Percentiles rank a stretch among this genome's conserved stretches.
These are phyloP conservation scores for Saccharomycopsis amapae DNA, from an alignment of 805 yeast genomes.

Conservation along the genomic window DNA sequence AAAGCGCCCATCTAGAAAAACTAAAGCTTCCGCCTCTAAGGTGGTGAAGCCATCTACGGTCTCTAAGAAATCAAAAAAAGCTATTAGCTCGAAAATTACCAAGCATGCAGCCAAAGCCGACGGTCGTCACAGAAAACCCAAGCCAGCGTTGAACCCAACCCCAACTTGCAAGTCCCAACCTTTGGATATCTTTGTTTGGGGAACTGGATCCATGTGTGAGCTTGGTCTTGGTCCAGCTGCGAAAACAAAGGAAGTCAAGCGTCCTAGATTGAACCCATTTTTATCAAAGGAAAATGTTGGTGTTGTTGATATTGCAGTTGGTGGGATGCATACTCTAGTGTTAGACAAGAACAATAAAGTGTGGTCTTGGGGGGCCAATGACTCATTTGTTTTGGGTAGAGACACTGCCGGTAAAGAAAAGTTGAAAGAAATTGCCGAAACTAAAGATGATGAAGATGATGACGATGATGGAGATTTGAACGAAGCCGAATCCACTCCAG, in stretches of 20 bases:
- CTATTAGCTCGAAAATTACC: no score
- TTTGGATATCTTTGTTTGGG: constrained; percentile 86
- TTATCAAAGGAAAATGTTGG: constrained; percentile 55
- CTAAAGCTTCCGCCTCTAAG: no score
- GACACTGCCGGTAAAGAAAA: constrained; percentile 65
- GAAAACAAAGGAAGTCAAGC: constrained; percentile 83
- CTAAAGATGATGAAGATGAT: constrained; percentile 48
- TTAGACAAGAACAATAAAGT: constrained; percentile 65
- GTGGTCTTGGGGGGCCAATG: constrained; percentile 99
- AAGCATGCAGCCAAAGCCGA: no score
- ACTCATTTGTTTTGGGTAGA: constrained; percentile 86
- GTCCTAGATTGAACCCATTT: constrained; percentile 87
- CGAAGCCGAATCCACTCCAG: constrained; percentile 85
- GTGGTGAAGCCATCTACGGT: no score
- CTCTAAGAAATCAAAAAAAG: no score
- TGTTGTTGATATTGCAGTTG: constrained; percentile 83
- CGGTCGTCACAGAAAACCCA: constrained; percentile 5
- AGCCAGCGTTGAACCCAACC: constrained; percentile 44
- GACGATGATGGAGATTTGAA: constrained; percentile 78
- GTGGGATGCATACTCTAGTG: constrained; percentile 93
- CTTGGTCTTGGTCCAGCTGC: constrained; percentile 96
- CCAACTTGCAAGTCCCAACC: constrained; percentile 49
- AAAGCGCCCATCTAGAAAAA: no score
- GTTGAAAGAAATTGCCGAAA: constrained; percentile 59
- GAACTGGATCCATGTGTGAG: constrained; percentile 96